phyloP scores from a whole-genome alignment of 2,329 filamentous ascomycete genomes.

The Ophiosphaerella korrae region DNA sequence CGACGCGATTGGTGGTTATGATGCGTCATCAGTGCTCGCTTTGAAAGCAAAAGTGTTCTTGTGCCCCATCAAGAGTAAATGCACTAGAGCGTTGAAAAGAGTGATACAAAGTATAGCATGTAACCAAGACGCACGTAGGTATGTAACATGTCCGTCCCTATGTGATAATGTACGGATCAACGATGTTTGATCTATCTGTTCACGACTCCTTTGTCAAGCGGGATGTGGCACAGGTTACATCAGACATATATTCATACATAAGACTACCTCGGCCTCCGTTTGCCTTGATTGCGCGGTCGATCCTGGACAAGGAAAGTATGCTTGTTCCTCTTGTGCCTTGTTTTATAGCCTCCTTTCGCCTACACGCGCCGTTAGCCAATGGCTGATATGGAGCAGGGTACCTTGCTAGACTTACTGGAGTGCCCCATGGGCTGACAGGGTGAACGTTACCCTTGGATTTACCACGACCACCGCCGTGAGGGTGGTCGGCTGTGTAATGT shows the following conservation, averaged over 20 bases:
- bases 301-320: constrained; percentile 91
- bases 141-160: too few species aligned
- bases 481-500: constrained; percentile 74
- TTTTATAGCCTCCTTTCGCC: constrained; percentile 90
- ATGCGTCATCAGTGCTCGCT: too few species aligned
- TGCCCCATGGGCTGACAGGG: constrained; percentile 95
- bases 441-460: constrained; percentile 98
- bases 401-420: constrained; percentile 70
- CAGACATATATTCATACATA: constrained; percentile 22
- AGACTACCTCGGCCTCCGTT: constrained; percentile 61
- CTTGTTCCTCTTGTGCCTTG: constrained; percentile 81
- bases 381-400: background rate
- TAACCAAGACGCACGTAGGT: too few species aligned
- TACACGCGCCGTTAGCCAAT: constrained; percentile 15
- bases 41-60: too few species aligned
- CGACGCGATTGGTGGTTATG: constrained; percentile 1
- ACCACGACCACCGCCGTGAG: constrained; percentile 97
- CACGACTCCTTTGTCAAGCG: background rate
- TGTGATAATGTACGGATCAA: background rate
- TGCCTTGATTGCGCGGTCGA: constrained; percentile 86
- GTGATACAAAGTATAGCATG: too few species aligned
- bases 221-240: constrained; percentile 25
- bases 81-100: too few species aligned
- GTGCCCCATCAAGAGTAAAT: too few species aligned
- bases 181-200: background rate